Conservation (phyloP, 768 basidiomycete species). For the Podaxis sp. region DNA sequence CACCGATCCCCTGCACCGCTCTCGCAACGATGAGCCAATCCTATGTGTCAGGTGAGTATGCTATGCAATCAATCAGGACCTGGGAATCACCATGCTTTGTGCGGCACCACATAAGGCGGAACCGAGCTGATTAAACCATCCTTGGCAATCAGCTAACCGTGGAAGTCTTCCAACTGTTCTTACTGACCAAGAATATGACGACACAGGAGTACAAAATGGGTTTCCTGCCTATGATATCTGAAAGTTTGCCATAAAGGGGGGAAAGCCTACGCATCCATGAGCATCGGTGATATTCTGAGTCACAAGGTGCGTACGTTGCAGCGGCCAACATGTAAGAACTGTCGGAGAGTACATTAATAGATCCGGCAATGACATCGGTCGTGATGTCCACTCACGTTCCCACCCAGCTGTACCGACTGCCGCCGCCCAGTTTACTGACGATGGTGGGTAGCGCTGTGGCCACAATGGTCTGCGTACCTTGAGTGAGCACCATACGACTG, state of each 20-base stretch:
- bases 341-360: constrained; percentile 4
- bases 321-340: constrained; percentile 76
- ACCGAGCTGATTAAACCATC: constrained; percentile 44
- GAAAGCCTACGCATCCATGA: constrained; percentile 37
- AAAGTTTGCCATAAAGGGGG: constrained; percentile 77
- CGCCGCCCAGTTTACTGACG: constrained; percentile 58
- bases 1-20: constrained; percentile 81
- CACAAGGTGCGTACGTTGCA: constrained; percentile 30
- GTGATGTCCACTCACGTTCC: constrained; percentile 43
- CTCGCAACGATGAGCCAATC: constrained; percentile 72
- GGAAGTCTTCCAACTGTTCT: not conserved
- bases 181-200: constrained; percentile 57
- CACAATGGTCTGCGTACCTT: constrained; percentile 49
- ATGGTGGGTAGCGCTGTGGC: constrained; percentile 78
- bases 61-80: not conserved
- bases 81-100: constrained; percentile 51
- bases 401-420: constrained; percentile 67
- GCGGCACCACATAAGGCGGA: constrained; percentile 82
- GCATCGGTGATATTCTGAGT: not conserved
- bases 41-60: constrained; percentile 17
- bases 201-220: constrained; percentile 67
- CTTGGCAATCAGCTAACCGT: not conserved
- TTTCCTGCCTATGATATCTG: constrained; percentile 58
- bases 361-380: not conserved
- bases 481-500: not conserved